Base-by-base conservation (phyloP, 441 rosid species). In the Lepidium campestre region DNA sequence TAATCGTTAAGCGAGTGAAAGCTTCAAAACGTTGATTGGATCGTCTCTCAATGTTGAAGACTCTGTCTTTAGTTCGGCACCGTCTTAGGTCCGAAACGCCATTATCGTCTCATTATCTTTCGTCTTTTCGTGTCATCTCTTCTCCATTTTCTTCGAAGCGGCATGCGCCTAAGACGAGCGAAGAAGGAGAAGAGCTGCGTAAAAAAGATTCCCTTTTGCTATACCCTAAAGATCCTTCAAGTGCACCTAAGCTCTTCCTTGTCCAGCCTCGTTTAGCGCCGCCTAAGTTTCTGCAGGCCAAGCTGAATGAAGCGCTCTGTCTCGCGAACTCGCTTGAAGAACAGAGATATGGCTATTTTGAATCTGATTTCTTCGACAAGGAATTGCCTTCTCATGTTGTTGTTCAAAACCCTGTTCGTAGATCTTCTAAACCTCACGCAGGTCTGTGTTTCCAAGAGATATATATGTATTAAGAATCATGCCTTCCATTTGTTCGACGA, bases 281-380 rank as follows among this genome's bases (percentile, higher is more conserved):
- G 23, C 83, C 80, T 39, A 23, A 76, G 45, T 68, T 83, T 68
- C 79, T 86, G 18, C 89, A 85, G 72, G 87, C 91, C 14, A 88
- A 87, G 86, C 97, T 90, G 37, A 77, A 80, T 71, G 97, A 90
- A 62, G 96, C 98, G 59, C 90, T 90, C 34, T 85, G 87, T 65
- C 91, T 90, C 25, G 98, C 96, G 44, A 87, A 90, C 48, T 90
- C 98, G 10, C 88, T 93, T 14, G 97, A 93, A 70, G 98, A 93
- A 52, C 98, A 88, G 77, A 84, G 98, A 17, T 87, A 85, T 64
- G 98, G 96, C 2, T 79, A 70, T 78, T 92, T 87, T 44, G 72
- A 68, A 19, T 69, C 83, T 47, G 96, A 90, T 71, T 85, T 85
- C 73, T 85, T 78, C 60, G 86, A 85, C 6, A 93, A 90, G 77